Evolutionary conservation across 73 alveolate species (phyloP).

Genomic region (Paramecium pentaurelia): DNA sequence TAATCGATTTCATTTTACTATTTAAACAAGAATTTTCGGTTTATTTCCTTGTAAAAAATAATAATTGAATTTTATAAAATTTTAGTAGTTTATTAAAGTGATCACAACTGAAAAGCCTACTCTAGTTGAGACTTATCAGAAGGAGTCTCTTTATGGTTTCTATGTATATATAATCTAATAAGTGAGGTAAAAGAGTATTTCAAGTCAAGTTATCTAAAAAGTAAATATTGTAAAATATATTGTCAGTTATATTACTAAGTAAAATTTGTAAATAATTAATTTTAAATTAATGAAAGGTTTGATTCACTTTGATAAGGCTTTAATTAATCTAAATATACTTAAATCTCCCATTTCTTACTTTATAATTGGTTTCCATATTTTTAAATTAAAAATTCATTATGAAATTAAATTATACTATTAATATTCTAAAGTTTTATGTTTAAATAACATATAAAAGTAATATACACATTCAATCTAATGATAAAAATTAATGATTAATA

Average conservation of each 20-base stretch:
- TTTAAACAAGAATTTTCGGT: neutral
- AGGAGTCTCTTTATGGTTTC: neutral
- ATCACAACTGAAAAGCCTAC: neutral
- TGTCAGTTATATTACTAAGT: neutral
- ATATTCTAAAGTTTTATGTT: too few relatives aligned
- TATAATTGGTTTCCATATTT: neutral
- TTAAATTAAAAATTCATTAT: too few relatives aligned
- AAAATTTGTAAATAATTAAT: neutral
- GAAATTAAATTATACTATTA: neutral
- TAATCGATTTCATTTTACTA: neutral
- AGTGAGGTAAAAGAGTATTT: neutral
- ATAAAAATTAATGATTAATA: too few relatives aligned
- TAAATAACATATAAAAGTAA: too few relatives aligned
- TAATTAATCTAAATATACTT: neutral
- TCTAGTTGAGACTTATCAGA: neutral
- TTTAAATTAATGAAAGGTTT: neutral
- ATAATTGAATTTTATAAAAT: neutral
- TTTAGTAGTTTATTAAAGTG: neutral
- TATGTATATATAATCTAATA: neutral
- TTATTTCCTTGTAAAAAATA: neutral
- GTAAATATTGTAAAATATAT: neutral
- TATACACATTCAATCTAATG: too few relatives aligned
- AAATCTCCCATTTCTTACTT: too few relatives aligned
- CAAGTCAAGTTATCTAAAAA: neutral
- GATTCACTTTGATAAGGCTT: neutral